Evolutionary conservation across 148 eudicot genomes (phyloP), one percentile per base, ranked within the genome.

Genomic region (Rheum nobile): DNA sequence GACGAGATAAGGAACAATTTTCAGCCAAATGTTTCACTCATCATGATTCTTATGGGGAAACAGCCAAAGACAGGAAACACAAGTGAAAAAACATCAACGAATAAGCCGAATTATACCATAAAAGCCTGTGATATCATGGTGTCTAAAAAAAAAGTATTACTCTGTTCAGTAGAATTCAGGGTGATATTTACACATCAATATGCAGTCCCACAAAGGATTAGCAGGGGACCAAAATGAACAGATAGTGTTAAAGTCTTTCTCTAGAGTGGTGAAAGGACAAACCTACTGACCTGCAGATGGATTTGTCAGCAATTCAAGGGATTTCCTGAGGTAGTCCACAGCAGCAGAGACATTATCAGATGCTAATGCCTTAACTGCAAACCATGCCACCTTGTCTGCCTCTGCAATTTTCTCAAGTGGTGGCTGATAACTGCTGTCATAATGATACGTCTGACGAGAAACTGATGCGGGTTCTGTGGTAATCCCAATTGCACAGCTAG

Each of bases 361-460:
- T 21, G 96, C 98, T 86, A 90, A 78, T 57, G 95, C 92, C 29
- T 92, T 97, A 48, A 91, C 97, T 59, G 97, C 98, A 81, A 91
- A 89, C 78, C 92, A 84, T 13, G 97, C 91, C 13, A 95, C 96
- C 82, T 93, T 88, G 79, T 89, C 92, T 52, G 97, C 97, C 77
- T 93, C 98, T 0, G 89, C 91, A 79, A 89, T 86, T 80, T 93
- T 89, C 78, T 91, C 95, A 47, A 91, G 88, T 71, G 91, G 50
- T 21, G 89, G 89, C 82, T 84, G 88, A 79, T 93, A 91, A 81
- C 77, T 88, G 80, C 91, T 84, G 80, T 93, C 95, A 72, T 91
- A 85, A 38, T 86, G 81, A 74, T 79, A 89, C 3, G 70, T 74
- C 38, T 84, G 77, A 52, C 74, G 77, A 72, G 77, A 48, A 54